Evolutionary conservation across 371 early-diverging fungal species (phyloP).

Genomic region (Funneliformis caledonium): DNA sequence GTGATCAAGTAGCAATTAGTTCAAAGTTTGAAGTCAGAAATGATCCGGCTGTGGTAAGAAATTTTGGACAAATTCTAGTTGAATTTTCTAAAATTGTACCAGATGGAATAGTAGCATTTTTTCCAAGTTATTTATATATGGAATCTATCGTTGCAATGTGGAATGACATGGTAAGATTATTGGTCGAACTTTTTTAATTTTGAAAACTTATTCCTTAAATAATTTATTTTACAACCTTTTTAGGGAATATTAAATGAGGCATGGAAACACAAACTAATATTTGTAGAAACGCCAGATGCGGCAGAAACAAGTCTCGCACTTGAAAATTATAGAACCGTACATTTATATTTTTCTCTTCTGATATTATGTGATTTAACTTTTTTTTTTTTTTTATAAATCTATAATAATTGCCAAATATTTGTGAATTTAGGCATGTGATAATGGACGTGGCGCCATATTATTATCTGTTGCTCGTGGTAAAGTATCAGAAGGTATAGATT

Average conservation of each 20-base stretch:
- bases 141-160: constrained; percentile 98
- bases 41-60: constrained; percentile 98
- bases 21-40: constrained; percentile 98
- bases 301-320: constrained; percentile 97
- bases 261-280: constrained; percentile 96
- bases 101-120: constrained; percentile 99
- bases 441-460: constrained; percentile 98
- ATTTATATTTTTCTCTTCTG: background rate
- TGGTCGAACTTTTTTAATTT: constrained; percentile 38
- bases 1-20: constrained; percentile 96
- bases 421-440: constrained; percentile 85
- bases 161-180: constrained; percentile 83
- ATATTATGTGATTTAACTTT: background rate
- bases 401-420: background rate
- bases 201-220: background rate
- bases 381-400: background rate
- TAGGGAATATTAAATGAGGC: constrained; percentile 93
- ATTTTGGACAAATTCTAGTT: constrained; percentile 97
- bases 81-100: constrained; percentile 96
- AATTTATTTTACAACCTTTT: constrained; percentile 12
- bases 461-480: constrained; percentile 99
- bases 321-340: constrained; percentile 88
- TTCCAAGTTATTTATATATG: constrained; percentile 99
- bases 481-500: constrained; percentile 99
- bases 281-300: constrained; percentile 99